Evolutionary conservation across 768 basidiomycete genomes (phyloP), one percentile per base, ranked within the genome.

Genomic region (Kwoniella newhampshirensis): DNA sequence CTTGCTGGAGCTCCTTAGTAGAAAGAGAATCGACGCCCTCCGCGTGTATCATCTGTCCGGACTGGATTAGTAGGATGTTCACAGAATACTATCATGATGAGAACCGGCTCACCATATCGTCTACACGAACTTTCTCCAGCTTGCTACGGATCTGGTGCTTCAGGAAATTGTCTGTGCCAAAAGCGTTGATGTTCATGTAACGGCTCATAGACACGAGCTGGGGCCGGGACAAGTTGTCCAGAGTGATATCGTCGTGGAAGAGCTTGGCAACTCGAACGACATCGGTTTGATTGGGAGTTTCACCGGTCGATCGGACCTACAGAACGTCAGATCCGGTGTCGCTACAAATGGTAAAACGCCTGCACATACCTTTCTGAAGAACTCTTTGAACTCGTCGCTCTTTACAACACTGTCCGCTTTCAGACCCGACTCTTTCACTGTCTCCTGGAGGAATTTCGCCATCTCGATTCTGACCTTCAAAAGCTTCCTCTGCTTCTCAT

Each of bases 381-480:
- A 99, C 77, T 94, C 91, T 75, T 97, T 97, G 84, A 99, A 99
- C 37, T 91, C 89, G 52, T 96, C 93, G 39, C 84, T 87, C 61
- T 91, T 88, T 57, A 97, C 85, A 56, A 99, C 96, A 73, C 73
- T 76, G 62, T 94, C 91, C 8, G 90, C 90, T 75, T 89, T 92
- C 57, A 97, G 81, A 36, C 91, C 91, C 1, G 88, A 91, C 79
- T 97, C 96, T 36, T 90, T 85, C 42, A 99, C 83, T 0, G 96
- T 98, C 77, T 99, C 96, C 68, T 97, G 94, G 23, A 99, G 81
- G 81, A 98, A 99, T 74, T 99, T 98, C 68, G 96, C 96, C 94
- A 97, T 98, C 75, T 96, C 93, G 32, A 99, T 81, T 56, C 94
- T 83, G 25, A 96, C 91, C 56, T 91, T 86, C 42, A 99, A 86